phyloP scores from a whole-genome alignment of 2,329 filamentous ascomycete genomes.

The Proliferodiscus dingleyae region DNA sequence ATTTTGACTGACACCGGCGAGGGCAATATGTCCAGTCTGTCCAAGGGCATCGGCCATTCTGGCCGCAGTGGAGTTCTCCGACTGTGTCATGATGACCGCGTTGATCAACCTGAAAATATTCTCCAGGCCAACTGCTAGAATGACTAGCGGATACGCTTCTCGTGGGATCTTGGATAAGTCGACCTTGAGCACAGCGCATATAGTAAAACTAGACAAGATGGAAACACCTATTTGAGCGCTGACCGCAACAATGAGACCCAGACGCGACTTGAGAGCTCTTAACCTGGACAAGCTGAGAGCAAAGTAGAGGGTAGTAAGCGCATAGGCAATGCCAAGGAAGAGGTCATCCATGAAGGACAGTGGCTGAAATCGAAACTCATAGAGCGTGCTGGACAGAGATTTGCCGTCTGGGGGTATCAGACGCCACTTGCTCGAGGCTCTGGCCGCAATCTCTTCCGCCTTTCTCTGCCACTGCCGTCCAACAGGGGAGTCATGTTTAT shows the following conservation, averaged over 20 bases:
- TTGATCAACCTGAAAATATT: slow-evolving; percentile 78
- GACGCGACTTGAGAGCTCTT: slow-evolving; percentile 68
- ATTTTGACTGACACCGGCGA: slow-evolving; percentile 66
- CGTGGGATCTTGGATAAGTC: slow-evolving; percentile 71
- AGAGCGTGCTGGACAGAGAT: slow-evolving; percentile 54
- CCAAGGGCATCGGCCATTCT: slow-evolving; percentile 72
- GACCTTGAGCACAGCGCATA: slow-evolving; percentile 71
- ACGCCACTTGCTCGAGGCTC: slow-evolving; percentile 51
- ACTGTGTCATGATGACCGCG: slow-evolving; percentile 66
- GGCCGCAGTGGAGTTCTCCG: slow-evolving; percentile 61
- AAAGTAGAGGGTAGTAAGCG: slow-evolving; percentile 59
- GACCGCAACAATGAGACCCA: slow-evolving; percentile 68
- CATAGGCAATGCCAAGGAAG: slow-evolving; percentile 61
- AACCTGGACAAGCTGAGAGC: slow-evolving; percentile 62
- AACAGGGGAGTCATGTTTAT: slow-evolving; percentile 59
- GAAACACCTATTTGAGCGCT: slow-evolving; percentile 66
- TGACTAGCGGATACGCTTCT: slow-evolving; percentile 70
- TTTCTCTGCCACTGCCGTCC: slow-evolving; percentile 61
- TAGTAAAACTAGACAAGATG: slow-evolving; percentile 72
- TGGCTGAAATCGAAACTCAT: slow-evolving; percentile 74
- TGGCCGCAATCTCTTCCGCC: slow-evolving; percentile 48
- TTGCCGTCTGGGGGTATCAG: slow-evolving; percentile 58
- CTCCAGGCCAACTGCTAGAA: slow-evolving; percentile 68
- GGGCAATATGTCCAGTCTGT: slow-evolving; percentile 63
- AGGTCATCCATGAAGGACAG: slow-evolving; percentile 63